phyloP scores from a whole-genome alignment of 2,329 filamentous ascomycete species.

The Cladosporium sp. region DNA sequence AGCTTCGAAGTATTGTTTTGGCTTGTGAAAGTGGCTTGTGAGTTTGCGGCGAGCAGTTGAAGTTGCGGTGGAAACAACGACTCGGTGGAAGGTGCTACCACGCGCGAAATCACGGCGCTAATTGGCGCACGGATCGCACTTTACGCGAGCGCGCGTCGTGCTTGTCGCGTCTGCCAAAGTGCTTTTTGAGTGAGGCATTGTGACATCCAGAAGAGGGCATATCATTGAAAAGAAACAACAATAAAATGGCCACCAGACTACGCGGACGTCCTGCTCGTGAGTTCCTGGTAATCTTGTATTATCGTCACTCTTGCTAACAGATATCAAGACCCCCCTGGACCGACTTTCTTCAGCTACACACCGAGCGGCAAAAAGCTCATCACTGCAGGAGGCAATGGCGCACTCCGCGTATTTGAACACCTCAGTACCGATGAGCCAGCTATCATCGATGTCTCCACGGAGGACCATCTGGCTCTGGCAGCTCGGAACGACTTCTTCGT shows the following conservation, averaged over 20 bases:
- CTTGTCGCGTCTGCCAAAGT: conserved; percentile 5
- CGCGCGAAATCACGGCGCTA: conserved; percentile 4
- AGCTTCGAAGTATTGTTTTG: neutral
- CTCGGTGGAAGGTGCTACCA: conserved; percentile 9
- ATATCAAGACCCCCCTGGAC: conserved; percentile 71
- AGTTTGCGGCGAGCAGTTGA: conserved; percentile 9
- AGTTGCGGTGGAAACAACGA: conserved; percentile 17
- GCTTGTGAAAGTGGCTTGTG: conserved; percentile 12
- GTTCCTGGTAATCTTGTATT: conserved; percentile 25
- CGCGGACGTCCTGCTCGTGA: conserved; percentile 62
- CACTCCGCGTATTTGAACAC: conserved; percentile 87
- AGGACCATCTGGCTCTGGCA: conserved; percentile 78
- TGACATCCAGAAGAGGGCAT: conserved; percentile 12
- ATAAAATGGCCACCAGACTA: conserved; percentile 46
- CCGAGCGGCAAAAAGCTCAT: conserved; percentile 83
- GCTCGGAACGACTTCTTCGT: conserved; percentile 81
- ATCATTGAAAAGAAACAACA: neutral
- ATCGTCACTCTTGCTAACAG: neutral
- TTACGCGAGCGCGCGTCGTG: neutral
- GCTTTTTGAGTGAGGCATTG: neutral
- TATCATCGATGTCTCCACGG: conserved; percentile 87
- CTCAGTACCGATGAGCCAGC: conserved; percentile 88
- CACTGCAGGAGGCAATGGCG: conserved; percentile 91
- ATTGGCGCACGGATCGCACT: neutral
- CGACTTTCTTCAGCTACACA: conserved; percentile 85